These are phyloP conservation scores for Cladophialophora carrionii DNA, from an alignment of 2,329 filamentous ascomycete species.

Conservation along the genomic window DNA sequence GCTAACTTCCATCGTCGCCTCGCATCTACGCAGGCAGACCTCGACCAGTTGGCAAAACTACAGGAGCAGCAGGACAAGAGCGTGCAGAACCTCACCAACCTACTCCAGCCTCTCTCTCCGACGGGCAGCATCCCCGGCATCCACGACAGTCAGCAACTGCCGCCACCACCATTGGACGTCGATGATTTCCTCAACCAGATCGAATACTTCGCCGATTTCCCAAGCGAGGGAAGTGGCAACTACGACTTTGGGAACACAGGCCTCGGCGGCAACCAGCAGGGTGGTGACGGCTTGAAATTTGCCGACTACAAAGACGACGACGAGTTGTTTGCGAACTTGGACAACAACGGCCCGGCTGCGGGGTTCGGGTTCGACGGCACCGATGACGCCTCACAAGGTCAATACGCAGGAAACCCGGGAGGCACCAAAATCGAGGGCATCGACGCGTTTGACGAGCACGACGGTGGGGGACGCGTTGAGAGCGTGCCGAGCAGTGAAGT, in stretches of 20 bases:
- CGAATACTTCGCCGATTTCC: slow-evolving; percentile 57
- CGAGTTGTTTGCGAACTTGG: slow-evolving; percentile 49
- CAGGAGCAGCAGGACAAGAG: slow-evolving; percentile 77
- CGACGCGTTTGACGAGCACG: slow-evolving; percentile 39
- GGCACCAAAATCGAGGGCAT: neutral
- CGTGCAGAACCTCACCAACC: slow-evolving; percentile 72
- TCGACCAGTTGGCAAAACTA: slow-evolving; percentile 76
- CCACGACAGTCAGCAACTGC: slow-evolving; percentile 46
- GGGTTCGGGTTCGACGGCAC: slow-evolving; percentile 32
- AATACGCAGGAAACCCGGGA: slow-evolving; percentile 14
- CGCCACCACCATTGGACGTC: slow-evolving; percentile 56
- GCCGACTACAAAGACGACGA: slow-evolving; percentile 41
- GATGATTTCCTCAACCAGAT: slow-evolving; percentile 60
- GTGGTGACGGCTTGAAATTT: slow-evolving; percentile 28
- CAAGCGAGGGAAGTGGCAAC: slow-evolving; percentile 34
- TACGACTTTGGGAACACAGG: slow-evolving; percentile 37
- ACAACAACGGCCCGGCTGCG: slow-evolving; percentile 36
- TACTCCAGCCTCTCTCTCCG: slow-evolving; percentile 79
- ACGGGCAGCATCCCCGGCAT: slow-evolving; percentile 77
- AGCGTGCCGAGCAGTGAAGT: slow-evolving; percentile 51
- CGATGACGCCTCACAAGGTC: slow-evolving; percentile 34
- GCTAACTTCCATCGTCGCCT: slow-evolving; percentile 55
- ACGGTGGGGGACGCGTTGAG: slow-evolving; percentile 44
- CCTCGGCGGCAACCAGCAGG: slow-evolving; percentile 26
- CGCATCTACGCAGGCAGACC: slow-evolving; percentile 70